A percentile compares a stretch with the other conserved stretches of the same genome.
Conservation (phyloP, 495 filamentous ascomycete genomes). For the Penicillium roqueforti region DNA sequence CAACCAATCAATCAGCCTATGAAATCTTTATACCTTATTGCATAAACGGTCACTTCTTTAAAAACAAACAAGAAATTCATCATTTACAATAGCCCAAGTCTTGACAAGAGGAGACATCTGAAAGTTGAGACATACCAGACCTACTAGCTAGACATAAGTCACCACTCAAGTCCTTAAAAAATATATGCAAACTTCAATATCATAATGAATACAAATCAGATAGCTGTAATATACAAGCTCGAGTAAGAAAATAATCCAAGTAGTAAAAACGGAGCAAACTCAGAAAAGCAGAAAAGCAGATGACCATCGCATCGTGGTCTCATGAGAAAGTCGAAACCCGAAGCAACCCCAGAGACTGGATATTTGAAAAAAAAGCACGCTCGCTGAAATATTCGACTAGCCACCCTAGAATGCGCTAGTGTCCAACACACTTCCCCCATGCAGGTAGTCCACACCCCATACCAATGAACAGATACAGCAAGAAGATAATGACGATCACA, state of each 20-base stretch:
- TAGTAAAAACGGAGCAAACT: not conserved
- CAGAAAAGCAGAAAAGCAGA: not conserved
- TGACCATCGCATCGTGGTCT: constrained; percentile 17
- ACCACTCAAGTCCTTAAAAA: not conserved
- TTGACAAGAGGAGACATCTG: not conserved
- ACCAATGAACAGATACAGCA: constrained; percentile 74
- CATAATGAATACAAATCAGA: constrained; percentile 1
- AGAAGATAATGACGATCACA: constrained; percentile 73
- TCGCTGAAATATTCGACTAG: constrained; percentile 12
- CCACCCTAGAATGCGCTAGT: constrained; percentile 2
- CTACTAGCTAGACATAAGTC: not conserved
- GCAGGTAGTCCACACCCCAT: constrained; percentile 70
- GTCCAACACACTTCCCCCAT: constrained; percentile 49
- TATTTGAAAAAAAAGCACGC: constrained; percentile 7
- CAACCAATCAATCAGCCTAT: not conserved
- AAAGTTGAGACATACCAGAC: not conserved
- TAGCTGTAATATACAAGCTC: constrained; percentile 15
- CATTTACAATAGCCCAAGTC: not conserved
- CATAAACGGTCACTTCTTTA: not conserved
- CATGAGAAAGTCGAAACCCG: constrained; percentile 8
- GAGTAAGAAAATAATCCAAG: not conserved
- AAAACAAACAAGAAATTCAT: no score
- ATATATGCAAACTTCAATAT: not conserved
- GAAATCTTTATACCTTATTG: not conserved
- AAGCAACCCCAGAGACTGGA: constrained; percentile 4